phyloP scores from a whole-genome alignment of 345 rosid species.

The Heritiera littoralis region DNA sequence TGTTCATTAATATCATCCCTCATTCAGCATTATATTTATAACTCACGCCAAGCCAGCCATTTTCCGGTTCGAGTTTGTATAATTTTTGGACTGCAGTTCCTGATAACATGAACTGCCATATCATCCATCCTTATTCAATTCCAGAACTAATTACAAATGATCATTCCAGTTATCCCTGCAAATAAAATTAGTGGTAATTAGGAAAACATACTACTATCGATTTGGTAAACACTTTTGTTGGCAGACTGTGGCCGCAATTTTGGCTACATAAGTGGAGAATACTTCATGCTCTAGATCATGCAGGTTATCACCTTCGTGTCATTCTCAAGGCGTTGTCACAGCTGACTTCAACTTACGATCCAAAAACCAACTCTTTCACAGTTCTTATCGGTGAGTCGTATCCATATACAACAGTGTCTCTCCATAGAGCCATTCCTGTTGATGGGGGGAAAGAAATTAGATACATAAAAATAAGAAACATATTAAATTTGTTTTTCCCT shows the following conservation, averaged over 20 bases:
- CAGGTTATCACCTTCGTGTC: background rate
- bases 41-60: background rate
- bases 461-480: background rate
- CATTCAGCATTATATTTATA: too few species aligned
- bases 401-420: conserved; percentile 63
- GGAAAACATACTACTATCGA: background rate
- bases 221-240: background rate
- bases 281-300: background rate
- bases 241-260: background rate
- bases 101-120: background rate
- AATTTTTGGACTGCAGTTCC: background rate
- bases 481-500: background rate
- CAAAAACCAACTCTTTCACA: conserved; percentile 61
- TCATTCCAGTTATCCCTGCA: background rate
- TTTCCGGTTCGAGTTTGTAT: background rate
- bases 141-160: background rate
- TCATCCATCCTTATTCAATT: background rate
- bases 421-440: conserved; percentile 76
- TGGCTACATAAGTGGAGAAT: background rate
- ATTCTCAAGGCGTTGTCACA: conserved; percentile 16
- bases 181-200: conserved; percentile 3
- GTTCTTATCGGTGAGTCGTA: conserved; percentile 64
- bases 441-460: conserved; percentile 5
- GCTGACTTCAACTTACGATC: conserved; percentile 35
- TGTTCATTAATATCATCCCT: too few species aligned